Percentiles rank a stretch among this genome's conserved stretches.
Evolutionary conservation across 2,329 filamentous ascomycete species (phyloP).

Genomic region (Fusarium beomiforme): DNA sequence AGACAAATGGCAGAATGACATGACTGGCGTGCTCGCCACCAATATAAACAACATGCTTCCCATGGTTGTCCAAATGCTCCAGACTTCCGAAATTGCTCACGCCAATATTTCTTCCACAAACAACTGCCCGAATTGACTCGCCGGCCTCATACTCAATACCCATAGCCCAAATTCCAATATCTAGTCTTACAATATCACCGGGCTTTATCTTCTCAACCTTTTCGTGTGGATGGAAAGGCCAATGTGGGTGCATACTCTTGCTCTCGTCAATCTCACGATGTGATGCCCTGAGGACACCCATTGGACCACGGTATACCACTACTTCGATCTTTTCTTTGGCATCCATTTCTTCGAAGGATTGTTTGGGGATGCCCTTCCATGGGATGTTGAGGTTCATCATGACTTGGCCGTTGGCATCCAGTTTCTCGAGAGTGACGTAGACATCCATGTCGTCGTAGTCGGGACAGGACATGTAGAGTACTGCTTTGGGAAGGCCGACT

Average conservation of each 20-base stretch:
- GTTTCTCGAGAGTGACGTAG: slow-evolving; percentile 1
- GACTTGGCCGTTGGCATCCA: background rate
- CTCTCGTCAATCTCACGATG: slow-evolving; percentile 13
- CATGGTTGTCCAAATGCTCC: slow-evolving; percentile 12
- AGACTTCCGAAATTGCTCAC: slow-evolving; percentile 14
- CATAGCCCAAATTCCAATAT: slow-evolving; percentile 17
- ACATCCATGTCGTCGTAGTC: slow-evolving; percentile 14
- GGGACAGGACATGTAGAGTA: background rate
- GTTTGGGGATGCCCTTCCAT: background rate
- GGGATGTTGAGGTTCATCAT: slow-evolving; percentile 18
- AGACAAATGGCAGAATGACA: slow-evolving; percentile 3
- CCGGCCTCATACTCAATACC: slow-evolving; percentile 17
- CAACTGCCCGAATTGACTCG: background rate
- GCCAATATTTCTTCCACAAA: background rate
- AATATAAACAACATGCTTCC: background rate
- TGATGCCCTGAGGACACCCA: slow-evolving; percentile 1
- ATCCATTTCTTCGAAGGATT: background rate
- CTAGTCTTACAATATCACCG: background rate
- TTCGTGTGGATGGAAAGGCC: slow-evolving; percentile 17
- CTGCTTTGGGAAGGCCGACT: slow-evolving; percentile 10
- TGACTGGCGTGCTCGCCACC: background rate
- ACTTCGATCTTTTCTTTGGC: slow-evolving; percentile 6
- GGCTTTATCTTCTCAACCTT: background rate
- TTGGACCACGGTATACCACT: background rate
- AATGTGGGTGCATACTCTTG: slow-evolving; percentile 17